Evolutionary conservation across 164 flowering plant species (phyloP).

Genomic region (Sextonia rubra): DNA sequence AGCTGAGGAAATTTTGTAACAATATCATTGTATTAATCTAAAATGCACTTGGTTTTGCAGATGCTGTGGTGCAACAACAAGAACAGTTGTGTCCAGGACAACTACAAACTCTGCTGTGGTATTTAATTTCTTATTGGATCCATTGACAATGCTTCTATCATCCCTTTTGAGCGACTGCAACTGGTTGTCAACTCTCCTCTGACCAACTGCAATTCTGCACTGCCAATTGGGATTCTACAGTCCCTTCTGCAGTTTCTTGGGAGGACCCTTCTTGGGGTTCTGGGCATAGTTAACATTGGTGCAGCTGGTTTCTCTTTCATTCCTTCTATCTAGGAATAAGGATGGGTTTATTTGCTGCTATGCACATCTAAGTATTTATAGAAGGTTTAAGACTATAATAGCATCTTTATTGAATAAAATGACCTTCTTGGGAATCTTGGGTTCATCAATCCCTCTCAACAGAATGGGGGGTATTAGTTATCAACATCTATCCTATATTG

Average conservation of each 20-base stretch:
- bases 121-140: slow-evolving; percentile 44
- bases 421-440: not conserved
- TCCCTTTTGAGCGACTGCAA: slow-evolving; percentile 36
- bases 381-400: not conserved
- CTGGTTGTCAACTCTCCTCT: slow-evolving; percentile 44
- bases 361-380: not conserved
- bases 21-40: not conserved
- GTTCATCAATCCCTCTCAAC: not conserved
- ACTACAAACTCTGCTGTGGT: slow-evolving; percentile 38
- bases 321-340: not conserved
- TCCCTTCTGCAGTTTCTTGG: slow-evolving; percentile 39
- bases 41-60: slow-evolving; percentile 21
- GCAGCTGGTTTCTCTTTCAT: slow-evolving; percentile 32
- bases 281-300: slow-evolving; percentile 26
- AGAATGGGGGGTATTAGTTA: too few relatives aligned
- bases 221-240: slow-evolving; percentile 35
- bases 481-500: too few relatives aligned
- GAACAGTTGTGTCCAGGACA: slow-evolving; percentile 36
- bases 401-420: not conserved
- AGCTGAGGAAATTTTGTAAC: not conserved
- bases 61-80: slow-evolving; percentile 49
- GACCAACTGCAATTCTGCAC: slow-evolving; percentile 39
- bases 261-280: slow-evolving; percentile 26
- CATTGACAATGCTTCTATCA: slow-evolving; percentile 30
- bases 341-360: not conserved